phyloP scores from a whole-genome alignment of 805 yeast genomes.

The Saturnispora besseyi region DNA sequence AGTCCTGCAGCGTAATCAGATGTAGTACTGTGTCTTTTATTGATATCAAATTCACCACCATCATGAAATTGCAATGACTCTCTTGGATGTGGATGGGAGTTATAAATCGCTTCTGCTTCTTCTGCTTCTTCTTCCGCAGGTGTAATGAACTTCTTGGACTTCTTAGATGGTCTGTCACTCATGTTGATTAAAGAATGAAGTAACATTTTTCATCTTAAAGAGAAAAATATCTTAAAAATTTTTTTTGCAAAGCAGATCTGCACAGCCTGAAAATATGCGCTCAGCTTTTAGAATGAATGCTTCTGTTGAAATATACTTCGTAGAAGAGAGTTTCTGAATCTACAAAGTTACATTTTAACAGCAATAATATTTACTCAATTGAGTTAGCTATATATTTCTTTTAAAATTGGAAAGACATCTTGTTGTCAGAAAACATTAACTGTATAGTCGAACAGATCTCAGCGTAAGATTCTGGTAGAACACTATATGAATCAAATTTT shows the following conservation, averaged over 20 bases:
- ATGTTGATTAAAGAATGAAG: constrained; percentile 9
- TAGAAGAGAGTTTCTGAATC: too few species aligned
- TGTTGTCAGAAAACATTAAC: too few species aligned
- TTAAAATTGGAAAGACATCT: too few species aligned
- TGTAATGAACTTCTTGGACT: constrained; percentile 45
- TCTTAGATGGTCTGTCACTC: constrained; percentile 37
- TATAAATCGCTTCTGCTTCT: constrained; percentile 41
- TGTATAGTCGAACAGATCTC: too few species aligned
- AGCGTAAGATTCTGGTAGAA: too few species aligned
- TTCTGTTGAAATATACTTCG: too few species aligned
- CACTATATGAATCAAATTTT: too few species aligned
- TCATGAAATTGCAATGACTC: constrained; percentile 45
- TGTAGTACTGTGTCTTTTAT: constrained; percentile 56
- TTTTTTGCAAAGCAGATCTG: background rate
- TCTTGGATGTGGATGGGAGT: constrained; percentile 35
- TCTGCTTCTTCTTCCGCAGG: constrained; percentile 62
- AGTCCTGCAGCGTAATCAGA: constrained; percentile 50
- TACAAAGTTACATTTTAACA: too few species aligned
- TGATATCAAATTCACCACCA: constrained; percentile 51
- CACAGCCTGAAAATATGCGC: background rate
- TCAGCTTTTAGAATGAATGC: too few species aligned
- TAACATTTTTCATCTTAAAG: background rate
- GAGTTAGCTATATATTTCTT: too few species aligned
- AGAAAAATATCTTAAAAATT: background rate
- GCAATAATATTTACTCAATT: too few species aligned